phyloP scores from a whole-genome alignment of 371 early-diverging fungal species.

The Umbelopsis sp. region DNA sequence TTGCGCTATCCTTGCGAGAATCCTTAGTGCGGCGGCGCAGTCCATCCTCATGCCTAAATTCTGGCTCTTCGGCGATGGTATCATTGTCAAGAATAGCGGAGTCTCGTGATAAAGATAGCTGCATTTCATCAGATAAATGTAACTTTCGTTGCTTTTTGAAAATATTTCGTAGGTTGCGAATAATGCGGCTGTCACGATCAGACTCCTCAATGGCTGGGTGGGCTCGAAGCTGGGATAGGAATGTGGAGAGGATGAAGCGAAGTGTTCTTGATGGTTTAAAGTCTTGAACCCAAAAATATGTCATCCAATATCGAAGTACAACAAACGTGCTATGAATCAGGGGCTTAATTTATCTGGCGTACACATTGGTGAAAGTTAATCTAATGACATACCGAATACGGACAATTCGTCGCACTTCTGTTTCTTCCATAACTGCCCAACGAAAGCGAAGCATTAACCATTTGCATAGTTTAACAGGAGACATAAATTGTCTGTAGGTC shows the following conservation, averaged over 20 bases:
- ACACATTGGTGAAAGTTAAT: not conserved
- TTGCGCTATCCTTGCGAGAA: conserved; percentile 40
- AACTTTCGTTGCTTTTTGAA: conserved; percentile 46
- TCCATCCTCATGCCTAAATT: not conserved
- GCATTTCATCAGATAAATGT: conserved; percentile 18
- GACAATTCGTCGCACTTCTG: conserved; percentile 43
- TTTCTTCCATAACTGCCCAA: conserved; percentile 50
- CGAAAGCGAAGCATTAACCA: conserved; percentile 51
- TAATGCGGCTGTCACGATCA: conserved; percentile 49
- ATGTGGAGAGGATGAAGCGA: conserved; percentile 51
- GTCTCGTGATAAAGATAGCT: not conserved
- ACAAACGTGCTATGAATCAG: conserved; percentile 46
- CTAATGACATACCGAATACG: conserved; percentile 42
- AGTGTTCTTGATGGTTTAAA: conserved; percentile 47
- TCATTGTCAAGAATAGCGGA: not conserved
- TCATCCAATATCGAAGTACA: conserved; percentile 55
- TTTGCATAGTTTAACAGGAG: conserved; percentile 52
- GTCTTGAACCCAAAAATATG: conserved; percentile 50
- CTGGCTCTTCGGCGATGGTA: not conserved
- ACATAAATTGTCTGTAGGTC: conserved; percentile 48
- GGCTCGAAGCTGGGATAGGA: conserved; percentile 44
- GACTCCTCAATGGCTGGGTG: conserved; percentile 45
- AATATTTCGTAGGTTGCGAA: conserved; percentile 39
- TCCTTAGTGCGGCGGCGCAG: not conserved
- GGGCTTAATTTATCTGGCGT: not conserved